Evolutionary conservation across 1,284 basidiomycete genomes (phyloP).

Genomic region (Pulveroboletus sp.): DNA sequence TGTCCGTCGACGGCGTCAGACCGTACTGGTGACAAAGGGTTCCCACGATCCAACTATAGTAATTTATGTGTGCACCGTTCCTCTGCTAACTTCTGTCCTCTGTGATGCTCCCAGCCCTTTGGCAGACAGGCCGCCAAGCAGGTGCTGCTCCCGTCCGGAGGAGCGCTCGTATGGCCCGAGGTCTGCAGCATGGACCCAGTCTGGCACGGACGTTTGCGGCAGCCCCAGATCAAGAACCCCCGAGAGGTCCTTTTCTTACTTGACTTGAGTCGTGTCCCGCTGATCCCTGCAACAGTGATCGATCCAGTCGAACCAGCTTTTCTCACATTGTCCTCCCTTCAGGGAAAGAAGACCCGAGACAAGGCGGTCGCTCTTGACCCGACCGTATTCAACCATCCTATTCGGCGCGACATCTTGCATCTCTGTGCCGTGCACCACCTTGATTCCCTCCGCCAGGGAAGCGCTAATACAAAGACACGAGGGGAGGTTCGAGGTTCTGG

Average conservation of each 20-base stretch:
- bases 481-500: conserved; percentile 89
- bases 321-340: conserved; percentile 58
- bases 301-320: conserved; percentile 53
- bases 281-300: conserved; percentile 38
- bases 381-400: conserved; percentile 82
- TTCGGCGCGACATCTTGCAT: conserved; percentile 92
- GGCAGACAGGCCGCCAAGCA: conserved; percentile 17
- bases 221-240: conserved; percentile 2
- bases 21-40: conserved; percentile 5
- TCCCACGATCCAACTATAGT: conserved; percentile 34
- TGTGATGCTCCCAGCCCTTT: conserved; percentile 24
- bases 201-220: conserved; percentile 18
- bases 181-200: background rate
- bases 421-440: conserved; percentile 90
- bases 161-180: background rate
- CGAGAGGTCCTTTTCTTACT: conserved; percentile 18
- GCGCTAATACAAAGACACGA: conserved; percentile 90
- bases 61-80: conserved; percentile 12
- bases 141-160: background rate
- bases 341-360: conserved; percentile 48
- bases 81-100: background rate
- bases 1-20: background rate
- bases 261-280: background rate
- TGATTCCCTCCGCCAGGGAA: conserved; percentile 85
- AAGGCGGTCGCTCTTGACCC: conserved; percentile 77